Percentiles rank a stretch among this genome's conserved stretches.
These are phyloP conservation scores for Helicosporidium sp. DNA, from an alignment of 139 green algal species.

Conservation along the genomic window DNA sequence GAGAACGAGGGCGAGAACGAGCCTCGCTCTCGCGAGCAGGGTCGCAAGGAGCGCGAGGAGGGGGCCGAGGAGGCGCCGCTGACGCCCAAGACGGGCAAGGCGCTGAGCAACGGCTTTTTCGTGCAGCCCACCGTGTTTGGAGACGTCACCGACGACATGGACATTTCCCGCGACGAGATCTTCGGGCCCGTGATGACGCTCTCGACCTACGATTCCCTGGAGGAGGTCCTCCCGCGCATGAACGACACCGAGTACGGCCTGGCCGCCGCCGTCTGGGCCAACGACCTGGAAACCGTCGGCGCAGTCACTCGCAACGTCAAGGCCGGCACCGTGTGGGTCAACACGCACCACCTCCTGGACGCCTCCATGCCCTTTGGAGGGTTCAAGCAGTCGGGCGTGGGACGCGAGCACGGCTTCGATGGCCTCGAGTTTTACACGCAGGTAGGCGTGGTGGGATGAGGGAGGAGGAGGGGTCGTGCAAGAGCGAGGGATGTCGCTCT, in stretches of 20 bases:
- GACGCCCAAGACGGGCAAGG: too few species aligned
- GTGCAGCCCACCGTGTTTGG: constrained; percentile 53
- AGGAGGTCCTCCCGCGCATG: constrained; percentile 45
- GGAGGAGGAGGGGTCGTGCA: too few species aligned
- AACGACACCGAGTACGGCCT: constrained; percentile 50
- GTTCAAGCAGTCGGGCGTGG: constrained; percentile 46
- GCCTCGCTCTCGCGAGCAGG: too few species aligned
- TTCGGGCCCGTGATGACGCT: constrained; percentile 49
- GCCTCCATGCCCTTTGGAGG: constrained; percentile 21
- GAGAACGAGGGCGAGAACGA: too few species aligned
- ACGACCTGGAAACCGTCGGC: constrained; percentile 36
- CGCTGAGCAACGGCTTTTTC: constrained; percentile 35
- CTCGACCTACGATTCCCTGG: constrained; percentile 37
- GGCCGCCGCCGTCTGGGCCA: constrained; percentile 40
- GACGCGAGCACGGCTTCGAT: constrained; percentile 45
- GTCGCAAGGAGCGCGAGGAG: too few species aligned
- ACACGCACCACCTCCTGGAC: constrained; percentile 26
- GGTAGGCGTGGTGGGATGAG: too few species aligned
- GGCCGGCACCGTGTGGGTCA: constrained; percentile 25
- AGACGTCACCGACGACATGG: constrained; percentile 38
- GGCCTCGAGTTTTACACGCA: constrained; percentile 45
- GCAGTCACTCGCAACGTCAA: constrained; percentile 26
- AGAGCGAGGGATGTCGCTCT: not conserved
- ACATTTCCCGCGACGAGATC: constrained; percentile 37
- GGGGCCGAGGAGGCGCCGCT: too few species aligned